Evolutionary conservation across 495 filamentous ascomycete genomes (phyloP).

Genomic region (Gamarada debralockiae): DNA sequence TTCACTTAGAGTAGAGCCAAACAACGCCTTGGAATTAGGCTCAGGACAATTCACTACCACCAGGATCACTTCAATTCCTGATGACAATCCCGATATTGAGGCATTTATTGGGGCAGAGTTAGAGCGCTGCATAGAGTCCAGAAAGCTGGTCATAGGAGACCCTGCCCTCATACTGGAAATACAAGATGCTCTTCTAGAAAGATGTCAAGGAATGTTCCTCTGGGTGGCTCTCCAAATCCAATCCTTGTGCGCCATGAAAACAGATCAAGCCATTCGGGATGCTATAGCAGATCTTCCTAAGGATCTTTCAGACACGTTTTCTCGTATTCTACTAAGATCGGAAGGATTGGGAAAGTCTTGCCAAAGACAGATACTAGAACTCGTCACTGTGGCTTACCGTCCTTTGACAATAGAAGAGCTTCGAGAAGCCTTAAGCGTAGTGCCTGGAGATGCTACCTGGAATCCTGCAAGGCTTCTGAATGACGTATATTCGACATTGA

Average conservation of each 20-base stretch:
- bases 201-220: conserved; percentile 41
- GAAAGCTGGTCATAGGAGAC: conserved; percentile 32
- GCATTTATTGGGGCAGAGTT: conserved; percentile 34
- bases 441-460: conserved; percentile 32
- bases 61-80: conserved; percentile 27
- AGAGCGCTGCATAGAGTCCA: conserved; percentile 26
- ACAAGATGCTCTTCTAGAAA: conserved; percentile 27
- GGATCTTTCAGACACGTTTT: conserved; percentile 36
- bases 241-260: conserved; percentile 32
- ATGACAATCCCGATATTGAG: conserved; percentile 37
- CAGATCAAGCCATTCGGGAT: conserved; percentile 36
- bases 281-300: conserved; percentile 37
- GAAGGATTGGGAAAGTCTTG: conserved; percentile 16
- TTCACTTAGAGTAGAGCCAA: conserved; percentile 28
- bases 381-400: conserved; percentile 29
- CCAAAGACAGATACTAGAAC: conserved; percentile 29
- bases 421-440: conserved; percentile 38
- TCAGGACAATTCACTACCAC: conserved; percentile 15
- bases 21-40: conserved; percentile 16
- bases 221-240: conserved; percentile 44
- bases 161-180: conserved; percentile 34
- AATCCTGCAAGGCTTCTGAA: conserved; percentile 31
- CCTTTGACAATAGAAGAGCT: conserved; percentile 39
- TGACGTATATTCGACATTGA: conserved; percentile 31
- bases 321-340: conserved; percentile 33